Percentiles rank a stretch among this genome's conserved stretches.
These are phyloP conservation scores for Fusarium robinianum DNA, from an alignment of 2,329 filamentous ascomycete genomes.

Conservation along the genomic window DNA sequence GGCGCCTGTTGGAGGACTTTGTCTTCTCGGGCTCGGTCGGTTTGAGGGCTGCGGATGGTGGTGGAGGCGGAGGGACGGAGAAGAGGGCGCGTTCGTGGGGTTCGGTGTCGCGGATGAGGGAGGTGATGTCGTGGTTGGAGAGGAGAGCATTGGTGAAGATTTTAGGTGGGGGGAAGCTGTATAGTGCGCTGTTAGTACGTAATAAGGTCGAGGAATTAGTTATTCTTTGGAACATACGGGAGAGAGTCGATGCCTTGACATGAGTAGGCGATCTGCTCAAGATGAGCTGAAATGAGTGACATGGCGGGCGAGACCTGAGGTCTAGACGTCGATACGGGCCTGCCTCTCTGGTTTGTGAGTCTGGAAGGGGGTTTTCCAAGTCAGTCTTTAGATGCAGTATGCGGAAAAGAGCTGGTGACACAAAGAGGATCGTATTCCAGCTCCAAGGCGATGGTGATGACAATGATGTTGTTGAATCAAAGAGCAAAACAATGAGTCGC, in stretches of 20 bases:
- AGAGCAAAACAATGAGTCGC: slow-evolving; percentile 27
- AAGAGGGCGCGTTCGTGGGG: slow-evolving; percentile 93
- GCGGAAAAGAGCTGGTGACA: too few relatives aligned
- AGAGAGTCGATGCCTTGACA: slow-evolving; percentile 76
- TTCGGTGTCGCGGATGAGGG: slow-evolving; percentile 93
- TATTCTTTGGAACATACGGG: slow-evolving; percentile 56
- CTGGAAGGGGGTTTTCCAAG: too few relatives aligned
- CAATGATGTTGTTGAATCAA: too few relatives aligned
- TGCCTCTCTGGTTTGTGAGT: neutral
- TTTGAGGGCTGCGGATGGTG: slow-evolving; percentile 41
- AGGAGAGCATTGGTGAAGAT: slow-evolving; percentile 95
- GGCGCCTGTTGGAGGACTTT: slow-evolving; percentile 53
- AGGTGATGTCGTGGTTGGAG: slow-evolving; percentile 86
- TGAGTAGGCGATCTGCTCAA: slow-evolving; percentile 78
- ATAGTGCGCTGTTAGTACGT: slow-evolving; percentile 2
- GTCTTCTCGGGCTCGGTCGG: slow-evolving; percentile 46
- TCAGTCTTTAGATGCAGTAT: too few relatives aligned
- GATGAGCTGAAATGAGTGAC: slow-evolving; percentile 70
- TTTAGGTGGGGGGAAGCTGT: slow-evolving; percentile 84
- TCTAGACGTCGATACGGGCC: neutral
- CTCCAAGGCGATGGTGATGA: too few relatives aligned
- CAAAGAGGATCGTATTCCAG: too few relatives aligned
- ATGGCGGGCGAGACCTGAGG: slow-evolving; percentile 48
- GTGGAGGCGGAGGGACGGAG: slow-evolving; percentile 79
- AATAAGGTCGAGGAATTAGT: neutral